These are phyloP conservation scores for Cercophora scortea DNA, from an alignment of 495 filamentous ascomycete genomes.

Conservation along the genomic window DNA sequence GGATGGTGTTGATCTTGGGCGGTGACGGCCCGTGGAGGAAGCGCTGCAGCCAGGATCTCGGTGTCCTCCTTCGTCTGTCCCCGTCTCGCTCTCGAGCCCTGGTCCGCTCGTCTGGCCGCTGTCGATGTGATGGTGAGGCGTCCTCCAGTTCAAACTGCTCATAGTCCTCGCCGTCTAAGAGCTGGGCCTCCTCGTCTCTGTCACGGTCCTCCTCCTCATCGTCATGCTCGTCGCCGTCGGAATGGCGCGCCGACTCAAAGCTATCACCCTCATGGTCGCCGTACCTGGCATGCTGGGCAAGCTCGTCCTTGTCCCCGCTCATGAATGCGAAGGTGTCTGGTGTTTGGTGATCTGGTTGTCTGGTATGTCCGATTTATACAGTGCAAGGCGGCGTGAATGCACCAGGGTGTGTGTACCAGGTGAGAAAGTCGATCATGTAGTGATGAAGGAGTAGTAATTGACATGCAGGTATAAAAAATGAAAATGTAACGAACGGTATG, in stretches of 20 bases:
- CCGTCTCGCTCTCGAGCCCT: not conserved
- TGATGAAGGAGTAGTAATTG: not conserved
- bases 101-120: too few species aligned
- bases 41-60: not conserved
- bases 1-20: constrained; percentile 36
- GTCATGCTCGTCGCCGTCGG: not conserved
- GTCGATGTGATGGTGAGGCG: not conserved
- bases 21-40: constrained; percentile 9
- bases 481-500: not conserved
- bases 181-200: constrained; percentile 18
- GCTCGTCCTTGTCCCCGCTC: not conserved
- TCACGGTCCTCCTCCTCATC: not conserved
- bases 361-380: not conserved
- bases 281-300: not conserved
- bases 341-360: too few species aligned
- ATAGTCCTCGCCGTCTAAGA: constrained; percentile 9
- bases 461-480: not conserved
- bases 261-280: not conserved
- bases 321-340: not conserved
- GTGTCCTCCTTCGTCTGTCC: not conserved
- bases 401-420: not conserved
- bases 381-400: not conserved
- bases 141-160: constrained; percentile 17
- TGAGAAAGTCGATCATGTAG: not conserved
- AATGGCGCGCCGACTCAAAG: not conserved